These are phyloP conservation scores for Letharia columbiana DNA, from an alignment of 495 filamentous ascomycete genomes.

Conservation along the genomic window DNA sequence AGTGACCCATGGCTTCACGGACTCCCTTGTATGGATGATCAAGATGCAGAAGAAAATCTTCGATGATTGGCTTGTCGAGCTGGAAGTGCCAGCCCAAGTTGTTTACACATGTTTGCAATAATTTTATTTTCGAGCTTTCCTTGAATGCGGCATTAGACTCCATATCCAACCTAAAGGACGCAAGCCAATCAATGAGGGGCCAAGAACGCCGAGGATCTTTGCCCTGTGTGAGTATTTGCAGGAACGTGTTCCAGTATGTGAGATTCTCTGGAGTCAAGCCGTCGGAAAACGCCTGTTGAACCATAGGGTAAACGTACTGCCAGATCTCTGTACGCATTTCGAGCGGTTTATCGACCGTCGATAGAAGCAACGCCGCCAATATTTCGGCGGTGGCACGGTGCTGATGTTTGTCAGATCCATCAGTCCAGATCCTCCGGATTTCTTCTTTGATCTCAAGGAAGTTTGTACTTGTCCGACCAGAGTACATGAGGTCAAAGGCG, in stretches of 20 bases:
- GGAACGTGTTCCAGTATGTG: slow-evolving; percentile 85
- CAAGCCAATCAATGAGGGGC: slow-evolving; percentile 79
- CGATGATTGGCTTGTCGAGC: slow-evolving; percentile 77
- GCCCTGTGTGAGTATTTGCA: slow-evolving; percentile 73
- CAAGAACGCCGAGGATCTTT: slow-evolving; percentile 81
- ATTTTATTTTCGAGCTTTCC: slow-evolving; percentile 90
- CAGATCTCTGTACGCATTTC: slow-evolving; percentile 67
- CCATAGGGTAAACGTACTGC: slow-evolving; percentile 82
- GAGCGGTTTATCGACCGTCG: slow-evolving; percentile 59
- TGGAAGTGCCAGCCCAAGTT: slow-evolving; percentile 96
- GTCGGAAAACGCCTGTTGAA: slow-evolving; percentile 76
- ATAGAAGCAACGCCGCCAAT: slow-evolving; percentile 70
- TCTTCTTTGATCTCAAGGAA: slow-evolving; percentile 85
- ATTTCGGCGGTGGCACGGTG: slow-evolving; percentile 95
- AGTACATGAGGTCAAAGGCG: slow-evolving; percentile 77
- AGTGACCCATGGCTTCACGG: slow-evolving; percentile 85
- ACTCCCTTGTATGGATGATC: slow-evolving; percentile 98
- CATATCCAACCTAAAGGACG: slow-evolving; percentile 85
- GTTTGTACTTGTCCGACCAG: slow-evolving; percentile 61
- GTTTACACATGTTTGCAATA: slow-evolving; percentile 78
- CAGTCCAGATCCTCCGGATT: slow-evolving; percentile 64
- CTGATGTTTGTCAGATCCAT: slow-evolving; percentile 95
- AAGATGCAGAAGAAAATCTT: slow-evolving; percentile 83
- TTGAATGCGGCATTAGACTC: slow-evolving; percentile 96
- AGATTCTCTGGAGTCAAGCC: slow-evolving; percentile 91